A percentile compares a stretch with the other conserved stretches of the same genome.
phyloP scores from a whole-genome alignment of 257 asterid genomes.

The Jasminum sambac region DNA sequence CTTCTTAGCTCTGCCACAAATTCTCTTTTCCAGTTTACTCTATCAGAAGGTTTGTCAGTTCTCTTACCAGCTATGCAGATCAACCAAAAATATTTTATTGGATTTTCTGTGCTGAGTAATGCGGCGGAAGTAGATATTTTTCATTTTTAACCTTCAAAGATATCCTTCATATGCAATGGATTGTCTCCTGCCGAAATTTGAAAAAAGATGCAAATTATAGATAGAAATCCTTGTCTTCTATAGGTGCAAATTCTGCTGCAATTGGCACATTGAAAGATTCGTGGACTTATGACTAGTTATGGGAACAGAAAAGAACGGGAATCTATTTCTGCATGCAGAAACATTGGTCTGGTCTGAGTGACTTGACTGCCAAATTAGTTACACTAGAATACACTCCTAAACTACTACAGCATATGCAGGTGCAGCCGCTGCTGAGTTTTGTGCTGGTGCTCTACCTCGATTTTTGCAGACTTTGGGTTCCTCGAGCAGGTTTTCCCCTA shows the following conservation, averaged over 20 bases:
- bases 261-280: background rate
- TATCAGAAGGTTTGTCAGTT: background rate
- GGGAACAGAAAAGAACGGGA: background rate
- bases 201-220: background rate
- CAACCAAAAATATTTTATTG: background rate
- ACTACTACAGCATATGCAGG: conserved; percentile 47
- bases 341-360: background rate
- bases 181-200: background rate
- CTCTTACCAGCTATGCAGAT: background rate
- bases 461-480: conserved; percentile 55
- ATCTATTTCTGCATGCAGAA: background rate
- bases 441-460: conserved; percentile 88
- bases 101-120: background rate
- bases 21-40: background rate
- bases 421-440: conserved; percentile 93
- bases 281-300: background rate
- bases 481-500: conserved; percentile 40
- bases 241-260: background rate
- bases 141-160: background rate
- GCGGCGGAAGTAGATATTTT: background rate
- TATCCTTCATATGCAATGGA: background rate
- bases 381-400: conserved; percentile 12
- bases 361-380: conserved; percentile 12
- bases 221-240: background rate
- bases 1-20: background rate